Conservation (phyloP, 2,329 filamentous ascomycete genomes). For the Fusarium sublunatum region DNA sequence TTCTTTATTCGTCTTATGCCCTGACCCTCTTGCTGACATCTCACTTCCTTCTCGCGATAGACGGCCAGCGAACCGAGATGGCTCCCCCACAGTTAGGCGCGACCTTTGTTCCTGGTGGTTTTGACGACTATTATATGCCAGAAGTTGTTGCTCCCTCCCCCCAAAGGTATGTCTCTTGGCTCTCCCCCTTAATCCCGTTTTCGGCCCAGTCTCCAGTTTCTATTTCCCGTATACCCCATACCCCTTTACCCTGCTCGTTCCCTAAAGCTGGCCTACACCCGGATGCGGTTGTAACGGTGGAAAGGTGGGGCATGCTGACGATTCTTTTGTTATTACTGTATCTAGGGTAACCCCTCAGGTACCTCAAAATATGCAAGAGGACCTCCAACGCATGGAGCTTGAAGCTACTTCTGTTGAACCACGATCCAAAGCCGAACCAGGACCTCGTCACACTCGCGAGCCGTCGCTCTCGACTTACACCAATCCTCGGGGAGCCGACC, state of each 20-base stretch:
- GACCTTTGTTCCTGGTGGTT: slow-evolving; percentile 68
- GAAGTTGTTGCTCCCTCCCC: slow-evolving; percentile 68
- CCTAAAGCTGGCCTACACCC: slow-evolving; percentile 38
- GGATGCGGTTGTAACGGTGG: slow-evolving; percentile 45
- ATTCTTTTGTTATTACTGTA: slow-evolving; percentile 48
- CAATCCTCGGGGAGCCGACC: slow-evolving; percentile 46
- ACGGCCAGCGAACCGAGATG: slow-evolving; percentile 45
- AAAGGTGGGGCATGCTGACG: slow-evolving; percentile 55
- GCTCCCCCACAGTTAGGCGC: slow-evolving; percentile 58
- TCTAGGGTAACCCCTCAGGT: slow-evolving; percentile 92
- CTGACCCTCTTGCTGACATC: slow-evolving; percentile 48
- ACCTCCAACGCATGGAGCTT: slow-evolving; percentile 89
- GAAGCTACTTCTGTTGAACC: slow-evolving; percentile 68
- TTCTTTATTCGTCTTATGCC: slow-evolving; percentile 44
- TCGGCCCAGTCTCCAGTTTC: slow-evolving; percentile 31
- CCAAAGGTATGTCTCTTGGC: slow-evolving; percentile 61
- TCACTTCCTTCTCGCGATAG: slow-evolving; percentile 46
- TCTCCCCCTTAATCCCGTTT: slow-evolving; percentile 33
- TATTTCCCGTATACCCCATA: slow-evolving; percentile 33
- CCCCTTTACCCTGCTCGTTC: slow-evolving; percentile 28
- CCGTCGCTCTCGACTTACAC: slow-evolving; percentile 58
- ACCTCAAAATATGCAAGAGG: slow-evolving; percentile 95
- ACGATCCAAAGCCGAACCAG: slow-evolving; percentile 49
- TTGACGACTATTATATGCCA: slow-evolving; percentile 71
- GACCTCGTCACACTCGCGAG: slow-evolving; percentile 56